phyloP scores from a whole-genome alignment of 169 alveolate genomes.

The Theileria parva region DNA sequence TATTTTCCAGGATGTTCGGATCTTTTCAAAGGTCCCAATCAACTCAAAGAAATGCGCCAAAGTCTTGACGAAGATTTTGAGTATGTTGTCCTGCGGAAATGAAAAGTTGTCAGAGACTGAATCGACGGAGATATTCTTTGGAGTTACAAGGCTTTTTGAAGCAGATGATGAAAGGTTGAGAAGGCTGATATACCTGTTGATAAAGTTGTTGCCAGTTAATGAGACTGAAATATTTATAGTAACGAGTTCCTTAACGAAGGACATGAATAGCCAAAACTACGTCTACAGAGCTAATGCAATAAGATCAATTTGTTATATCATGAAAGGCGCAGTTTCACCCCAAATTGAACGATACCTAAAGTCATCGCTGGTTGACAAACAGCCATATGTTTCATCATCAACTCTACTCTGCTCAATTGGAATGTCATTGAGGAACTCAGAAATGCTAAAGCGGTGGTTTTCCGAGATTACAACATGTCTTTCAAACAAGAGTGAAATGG shows the following conservation, averaged over 20 bases:
- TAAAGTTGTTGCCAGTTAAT: conserved; percentile 87
- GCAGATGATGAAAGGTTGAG: conserved; percentile 86
- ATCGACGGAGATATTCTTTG: conserved; percentile 89
- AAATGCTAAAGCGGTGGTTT: conserved; percentile 88
- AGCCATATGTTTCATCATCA: conserved; percentile 90
- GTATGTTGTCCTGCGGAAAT: conserved; percentile 81
- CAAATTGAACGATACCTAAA: conserved; percentile 93
- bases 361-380: conserved; percentile 90
- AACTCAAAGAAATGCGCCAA: conserved; percentile 82
- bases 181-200: conserved; percentile 88
- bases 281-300: conserved; percentile 94
- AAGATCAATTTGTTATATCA: conserved; percentile 91
- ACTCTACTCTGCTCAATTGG: conserved; percentile 91
- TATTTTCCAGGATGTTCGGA: conserved; percentile 85
- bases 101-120: conserved; percentile 87
- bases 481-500: conserved; percentile 85
- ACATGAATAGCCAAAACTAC: conserved; percentile 90
- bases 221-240: conserved; percentile 93
- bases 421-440: conserved; percentile 85
- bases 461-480: conserved; percentile 85
- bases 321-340: conserved; percentile 90
- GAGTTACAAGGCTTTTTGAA: conserved; percentile 92
- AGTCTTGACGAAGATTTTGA: conserved; percentile 79
- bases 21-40: conserved; percentile 84
- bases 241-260: conserved; percentile 93